Evolutionary conservation across 345 rosid species (phyloP), one percentile per base, ranked within the genome.

Genomic region (Bruguiera parviflora): DNA sequence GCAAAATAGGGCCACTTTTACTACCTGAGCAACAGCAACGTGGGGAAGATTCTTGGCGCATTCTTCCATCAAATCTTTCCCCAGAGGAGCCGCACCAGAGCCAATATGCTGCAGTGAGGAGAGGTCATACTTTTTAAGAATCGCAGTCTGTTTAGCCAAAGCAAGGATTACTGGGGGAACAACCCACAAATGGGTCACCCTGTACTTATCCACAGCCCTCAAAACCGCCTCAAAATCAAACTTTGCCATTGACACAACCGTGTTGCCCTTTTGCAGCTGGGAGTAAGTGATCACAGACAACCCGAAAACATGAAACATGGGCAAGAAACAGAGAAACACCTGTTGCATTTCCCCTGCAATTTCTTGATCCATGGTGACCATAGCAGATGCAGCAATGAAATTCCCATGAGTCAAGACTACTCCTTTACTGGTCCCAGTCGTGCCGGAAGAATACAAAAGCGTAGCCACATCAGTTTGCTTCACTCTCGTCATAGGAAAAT

Each of bases 291-390:
- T 66, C 39, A 91, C 77, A 1, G 82, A 47, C 21, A 94, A 78
- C 2, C 96, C 98, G 76, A 88, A 94, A 19, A 94, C 89, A 79
- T 94, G 98, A 70, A 91, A 91, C 98, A 94, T 88, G 0, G 98
- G 98, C 73, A 94, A 78, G 49, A 84, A 81, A 52, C 95, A 91
- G 53, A 94, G 75, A 77, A 70, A 84, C 18, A 84, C 86, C 8
- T 61, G 35, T 66, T 89, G 76, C 63, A 49, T 21, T 65, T 87
- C 93, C 55, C 90, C 86, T 27, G 82, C 78, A 3, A 86, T 49
- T 35, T 87, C 88, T 69, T 88, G 85, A 65, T 89, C 88, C 85
- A 57, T 63, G 1, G 65, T 47, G 19, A 82, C 2, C 81, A 87
- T 88, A 55, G 72, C 18, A 4, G 92, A 73, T 3, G 96, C 83